Conservation (phyloP, 2,329 filamentous ascomycete genomes). For the Diaporthe longicolla region DNA sequence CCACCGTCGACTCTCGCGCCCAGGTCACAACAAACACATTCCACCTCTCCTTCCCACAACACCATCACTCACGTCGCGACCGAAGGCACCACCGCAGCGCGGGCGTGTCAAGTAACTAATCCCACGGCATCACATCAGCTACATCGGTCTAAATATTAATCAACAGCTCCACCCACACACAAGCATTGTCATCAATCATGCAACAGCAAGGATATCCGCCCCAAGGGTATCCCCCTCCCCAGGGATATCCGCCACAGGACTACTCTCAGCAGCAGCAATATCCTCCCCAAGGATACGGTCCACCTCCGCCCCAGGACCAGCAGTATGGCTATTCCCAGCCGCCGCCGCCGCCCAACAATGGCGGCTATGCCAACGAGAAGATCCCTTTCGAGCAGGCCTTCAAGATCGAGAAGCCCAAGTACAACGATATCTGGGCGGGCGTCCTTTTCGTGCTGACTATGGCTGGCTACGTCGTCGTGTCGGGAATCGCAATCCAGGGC, state of each 20-base stretch:
- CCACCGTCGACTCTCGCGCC: neutral
- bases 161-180: conserved; percentile 5
- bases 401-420: conserved; percentile 86
- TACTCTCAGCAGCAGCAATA: conserved; percentile 31
- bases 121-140: neutral
- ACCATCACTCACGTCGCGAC: neutral
- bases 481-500: conserved; percentile 80
- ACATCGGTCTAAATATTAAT: neutral
- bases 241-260: conserved; percentile 36
- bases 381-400: conserved; percentile 84
- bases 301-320: conserved; percentile 32
- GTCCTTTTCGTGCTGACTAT: conserved; percentile 64
- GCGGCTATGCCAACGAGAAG: conserved; percentile 56
- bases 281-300: conserved; percentile 32
- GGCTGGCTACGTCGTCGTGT: conserved; percentile 80
- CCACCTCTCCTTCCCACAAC: conserved; percentile 1
- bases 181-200: conserved; percentile 5
- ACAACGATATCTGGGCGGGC: conserved; percentile 91
- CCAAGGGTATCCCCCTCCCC: conserved; percentile 22
- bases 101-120: too few species aligned
- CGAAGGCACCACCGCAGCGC: neutral
- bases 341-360: conserved; percentile 38
- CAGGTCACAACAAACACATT: conserved; percentile 28
- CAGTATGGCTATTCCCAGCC: conserved; percentile 36
- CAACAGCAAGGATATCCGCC: conserved; percentile 30